Percentiles rank a stretch among this genome's conserved stretches.
Conservation (phyloP, 139 green algal species). For the Chlamydomonas incerta region DNA sequence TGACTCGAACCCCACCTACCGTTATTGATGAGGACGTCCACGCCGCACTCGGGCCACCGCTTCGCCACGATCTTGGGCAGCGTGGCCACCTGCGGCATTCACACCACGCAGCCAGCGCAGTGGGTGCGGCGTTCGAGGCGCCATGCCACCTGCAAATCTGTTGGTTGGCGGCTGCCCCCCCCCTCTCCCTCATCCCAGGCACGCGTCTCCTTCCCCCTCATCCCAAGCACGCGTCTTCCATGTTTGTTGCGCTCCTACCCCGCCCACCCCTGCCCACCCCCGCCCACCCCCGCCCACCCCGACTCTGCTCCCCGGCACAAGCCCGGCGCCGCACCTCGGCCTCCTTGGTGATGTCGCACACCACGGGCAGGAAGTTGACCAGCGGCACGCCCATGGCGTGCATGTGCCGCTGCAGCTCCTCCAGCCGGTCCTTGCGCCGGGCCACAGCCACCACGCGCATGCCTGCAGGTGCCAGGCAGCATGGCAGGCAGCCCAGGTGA, state of each 20-base stretch:
- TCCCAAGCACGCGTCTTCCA: no score
- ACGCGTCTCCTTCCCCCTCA: no score
- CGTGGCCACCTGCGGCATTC: slow-evolving; percentile 55
- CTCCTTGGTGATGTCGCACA: slow-evolving; percentile 89
- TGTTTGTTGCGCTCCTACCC: no score
- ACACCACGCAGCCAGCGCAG: no score
- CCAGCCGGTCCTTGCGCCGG: slow-evolving; percentile 74
- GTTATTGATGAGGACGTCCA: slow-evolving; percentile 84
- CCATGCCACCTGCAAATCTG: no score
- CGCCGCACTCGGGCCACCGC: slow-evolving; percentile 73
- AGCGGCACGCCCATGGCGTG: slow-evolving; percentile 64
- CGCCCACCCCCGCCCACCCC: no score
- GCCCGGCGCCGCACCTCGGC: slow-evolving; percentile 48
- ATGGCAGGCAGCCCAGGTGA: no score
- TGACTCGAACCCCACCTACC: slow-evolving; percentile 28
- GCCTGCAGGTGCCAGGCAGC: slow-evolving; percentile 41
- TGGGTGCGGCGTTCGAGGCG: no score
- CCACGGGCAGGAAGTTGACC: slow-evolving; percentile 84
- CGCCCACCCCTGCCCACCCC: no score
- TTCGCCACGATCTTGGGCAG: slow-evolving; percentile 82
- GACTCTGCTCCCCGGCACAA: background rate
- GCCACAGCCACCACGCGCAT: slow-evolving; percentile 87
- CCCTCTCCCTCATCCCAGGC: no score
- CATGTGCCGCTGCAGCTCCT: slow-evolving; percentile 80
- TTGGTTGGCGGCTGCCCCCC: no score